phyloP scores from a whole-genome alignment of 257 asterid genomes.

The Ajuga chamaepitys region DNA sequence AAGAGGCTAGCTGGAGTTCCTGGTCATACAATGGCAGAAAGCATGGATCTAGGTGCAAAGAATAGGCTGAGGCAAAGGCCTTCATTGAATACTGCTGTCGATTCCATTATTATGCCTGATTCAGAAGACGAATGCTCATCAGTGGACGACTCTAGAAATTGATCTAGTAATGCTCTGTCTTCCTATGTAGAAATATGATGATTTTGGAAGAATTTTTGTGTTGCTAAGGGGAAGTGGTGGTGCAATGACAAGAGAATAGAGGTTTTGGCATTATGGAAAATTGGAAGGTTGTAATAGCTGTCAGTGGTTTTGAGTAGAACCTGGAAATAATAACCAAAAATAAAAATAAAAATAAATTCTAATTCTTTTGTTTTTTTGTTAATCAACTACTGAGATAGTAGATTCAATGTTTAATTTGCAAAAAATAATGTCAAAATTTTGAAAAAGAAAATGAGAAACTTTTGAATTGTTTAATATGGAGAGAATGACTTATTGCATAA shows the following conservation, averaged over 20 bases:
- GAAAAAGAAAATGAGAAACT: no score
- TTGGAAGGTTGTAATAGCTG: constrained; percentile 7
- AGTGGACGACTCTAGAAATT: constrained; percentile 10
- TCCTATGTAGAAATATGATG: neutral
- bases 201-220: constrained; percentile 1
- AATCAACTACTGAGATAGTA: no score
- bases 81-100: constrained; percentile 40
- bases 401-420: no score
- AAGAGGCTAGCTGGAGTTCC: constrained; percentile 42
- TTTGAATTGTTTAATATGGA: no score
- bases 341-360: no score
- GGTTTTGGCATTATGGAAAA: neutral
- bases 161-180: neutral
- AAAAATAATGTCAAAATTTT: no score
- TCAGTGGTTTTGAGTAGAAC: neutral
- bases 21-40: constrained; percentile 35
- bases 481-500: constrained; percentile 91
- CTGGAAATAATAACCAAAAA: neutral
- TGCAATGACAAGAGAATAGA: neutral
- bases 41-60: constrained; percentile 35
- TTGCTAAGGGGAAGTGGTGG: no score
- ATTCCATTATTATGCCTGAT: constrained; percentile 39
- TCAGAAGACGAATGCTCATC: constrained; percentile 54
- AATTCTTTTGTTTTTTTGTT: no score
- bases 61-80: constrained; percentile 58